Base-by-base conservation (phyloP, 371 early-diverging fungal species). In the Mortierella sp. region DNA sequence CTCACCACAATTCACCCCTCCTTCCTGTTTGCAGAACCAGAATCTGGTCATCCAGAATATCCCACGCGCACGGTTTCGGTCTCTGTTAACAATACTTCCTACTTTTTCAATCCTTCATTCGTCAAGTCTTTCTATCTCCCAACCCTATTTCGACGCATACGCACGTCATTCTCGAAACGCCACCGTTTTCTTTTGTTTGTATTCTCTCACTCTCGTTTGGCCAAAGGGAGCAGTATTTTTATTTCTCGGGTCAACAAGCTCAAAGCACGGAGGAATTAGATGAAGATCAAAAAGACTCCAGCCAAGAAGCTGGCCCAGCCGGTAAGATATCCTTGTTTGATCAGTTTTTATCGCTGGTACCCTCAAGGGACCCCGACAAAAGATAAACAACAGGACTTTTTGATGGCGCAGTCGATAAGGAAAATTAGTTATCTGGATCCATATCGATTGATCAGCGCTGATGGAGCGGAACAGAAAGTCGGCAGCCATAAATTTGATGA, bases 251-350 rank as follows among this genome's bases (percentile, higher is more conserved):
- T 58, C 58, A 49, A 58, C 63, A 55, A 75, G 35, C 27, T 71
- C 51, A 44, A 58, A 65, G 46, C 70, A 70, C 35, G 51, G 54
- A 49, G 27, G 35, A 46, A 35, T 44, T 51, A 70, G 79, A 94
- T 94, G 93, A 94, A 93, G 89, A 94, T 93, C 82, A 94, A 87
- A 84, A 94, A 93, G 89, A 88, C 92, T 32, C 92, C 93, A 71
- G 91, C 93, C 63, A 93, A 92, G 83, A 92, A 90, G 83, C 90
- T 93, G 84, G 90, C 89, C 27, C 90, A 91, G 38, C 90, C 93
- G 80, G 94, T 94, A 92, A 91, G 89, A 74, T 72, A 24, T 51
- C n/a, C n/a, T 0, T 54, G 35, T 49, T 11, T 41, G 49, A 18
- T 35, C n/a, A 0, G 27, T 11, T 4, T 18, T 60, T 18, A n/a